A percentile compares a stretch with the other conserved stretches of the same genome.
Evolutionary conservation across 352 stramenopile species (phyloP).

Genomic region (Thraustotheca clavata): DNA sequence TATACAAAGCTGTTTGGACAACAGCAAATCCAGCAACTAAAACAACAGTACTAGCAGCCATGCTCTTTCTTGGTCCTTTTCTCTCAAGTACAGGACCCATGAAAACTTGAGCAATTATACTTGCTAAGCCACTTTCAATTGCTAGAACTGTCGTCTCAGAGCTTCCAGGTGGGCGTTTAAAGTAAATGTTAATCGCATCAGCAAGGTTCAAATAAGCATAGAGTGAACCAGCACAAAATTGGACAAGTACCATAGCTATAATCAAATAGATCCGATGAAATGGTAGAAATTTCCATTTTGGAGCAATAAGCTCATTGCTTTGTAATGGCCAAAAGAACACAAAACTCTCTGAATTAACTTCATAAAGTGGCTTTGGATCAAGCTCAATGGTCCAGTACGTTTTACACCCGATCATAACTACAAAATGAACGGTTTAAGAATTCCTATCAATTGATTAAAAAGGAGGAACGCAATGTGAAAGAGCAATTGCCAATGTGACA

Average conservation of each 20-base stretch:
- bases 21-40: constrained; percentile 4
- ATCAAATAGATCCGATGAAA: constrained; percentile 6
- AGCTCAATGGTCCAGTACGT: constrained; percentile 3
- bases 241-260: background rate
- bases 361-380: background rate
- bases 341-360: constrained; percentile 2
- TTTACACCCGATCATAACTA: no score
- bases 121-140: background rate
- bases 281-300: background rate
- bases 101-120: constrained; percentile 14
- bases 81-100: constrained; percentile 19
- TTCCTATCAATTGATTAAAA: no score
- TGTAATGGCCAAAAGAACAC: background rate
- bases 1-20: background rate
- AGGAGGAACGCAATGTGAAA: no score
- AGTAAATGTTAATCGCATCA: constrained; percentile 11
- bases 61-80: constrained; percentile 10
- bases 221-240: constrained; percentile 20
- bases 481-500: no score
- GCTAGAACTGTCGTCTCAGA: background rate
- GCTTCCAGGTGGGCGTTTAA: background rate
- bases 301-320: background rate
- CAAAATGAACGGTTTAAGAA: no score
- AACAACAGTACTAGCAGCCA: background rate
- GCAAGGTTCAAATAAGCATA: constrained; percentile 14